These are phyloP conservation scores for Russula ochroleuca DNA, from an alignment of 768 basidiomycete species.

Conservation along the genomic window DNA sequence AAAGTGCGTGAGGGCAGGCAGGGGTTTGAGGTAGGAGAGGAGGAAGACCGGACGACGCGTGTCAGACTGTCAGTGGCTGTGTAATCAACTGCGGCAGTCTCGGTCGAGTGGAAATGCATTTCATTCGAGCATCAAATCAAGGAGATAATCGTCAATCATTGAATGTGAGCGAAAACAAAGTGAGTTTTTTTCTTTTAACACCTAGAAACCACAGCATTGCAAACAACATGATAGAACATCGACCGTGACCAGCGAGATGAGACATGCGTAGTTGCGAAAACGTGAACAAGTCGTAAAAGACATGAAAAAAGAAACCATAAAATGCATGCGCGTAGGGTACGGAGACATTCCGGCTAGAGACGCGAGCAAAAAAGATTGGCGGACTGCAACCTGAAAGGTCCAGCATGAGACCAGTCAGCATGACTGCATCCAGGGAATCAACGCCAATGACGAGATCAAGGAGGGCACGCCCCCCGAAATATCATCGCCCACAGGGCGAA, in stretches of 20 bases:
- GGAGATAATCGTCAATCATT: no score
- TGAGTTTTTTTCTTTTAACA: not conserved
- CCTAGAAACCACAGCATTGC: conserved; percentile 5
- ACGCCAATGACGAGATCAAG: conserved; percentile 14
- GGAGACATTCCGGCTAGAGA: not conserved
- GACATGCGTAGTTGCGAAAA: conserved; percentile 4
- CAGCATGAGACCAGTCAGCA: conserved; percentile 22
- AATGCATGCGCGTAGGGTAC: conserved; percentile 5
- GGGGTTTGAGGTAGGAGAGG: not conserved
- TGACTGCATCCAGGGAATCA: conserved; percentile 23
- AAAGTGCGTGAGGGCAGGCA: not conserved
- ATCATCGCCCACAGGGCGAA: conserved; percentile 19
- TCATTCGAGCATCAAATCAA: no score
- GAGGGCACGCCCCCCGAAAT: conserved; percentile 21
- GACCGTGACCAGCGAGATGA: conserved; percentile 26
- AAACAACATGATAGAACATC: conserved; percentile 18
- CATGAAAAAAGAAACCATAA: conserved; percentile 3
- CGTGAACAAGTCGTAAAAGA: conserved; percentile 19
- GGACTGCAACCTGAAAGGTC: conserved; percentile 24
- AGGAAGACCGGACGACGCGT: not conserved
- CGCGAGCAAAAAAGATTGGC: conserved; percentile 10
- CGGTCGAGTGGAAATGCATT: no score
- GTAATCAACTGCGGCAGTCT: not conserved
- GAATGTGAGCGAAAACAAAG: not conserved
- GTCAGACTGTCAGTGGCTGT: not conserved